Base-by-base conservation (phyloP, 2,329 filamentous ascomycete genomes). In the Sordariomycetes sp. region DNA sequence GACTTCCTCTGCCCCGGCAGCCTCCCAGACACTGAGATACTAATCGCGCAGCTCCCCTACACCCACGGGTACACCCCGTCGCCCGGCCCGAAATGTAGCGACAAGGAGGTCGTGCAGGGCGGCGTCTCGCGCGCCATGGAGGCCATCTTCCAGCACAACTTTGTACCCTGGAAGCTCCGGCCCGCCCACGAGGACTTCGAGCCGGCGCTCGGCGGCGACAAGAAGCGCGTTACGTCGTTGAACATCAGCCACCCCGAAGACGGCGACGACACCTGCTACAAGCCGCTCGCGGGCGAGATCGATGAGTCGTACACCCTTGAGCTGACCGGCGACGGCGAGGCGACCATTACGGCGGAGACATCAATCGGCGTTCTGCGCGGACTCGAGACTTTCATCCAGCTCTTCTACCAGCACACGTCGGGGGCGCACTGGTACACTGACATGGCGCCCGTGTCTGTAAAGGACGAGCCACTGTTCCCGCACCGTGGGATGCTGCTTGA, bases 401-500 rank as follows among this genome's bases (percentile, higher is more conserved):
- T 95, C 17, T 94, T 94, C 72, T 92, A 83, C 71, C 68, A 81
- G 67, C 85, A 89, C 70, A 83, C 84, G 45, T 65, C 74, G 3
- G 80, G 78, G 28, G 68, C 68, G 6, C 67, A 64, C 55, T 74
- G 78, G 73, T 95, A 95, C 72, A 90, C 86, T 1, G 78, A 77
- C 1, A 70, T 81, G 42, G 87, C 85, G 1, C 90, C 90, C 0
- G 77, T 95, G 2, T 67, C 72, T 0, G 88, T 95, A 64, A 69
- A 70, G n/a, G 90, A 95, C 68, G 70, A 75, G 56, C 90, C 90
- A 32, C 80, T 80, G 64, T 95, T 89, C 69, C 69, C 77, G 15
- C 87, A 95, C 69, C 84, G 90, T 52, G 90, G 90, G 13, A 70
- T 95, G 56, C 85, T 94, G 63, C 74, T 95, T 63, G 90, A 95